These are phyloP conservation scores for Bauhinia variegata DNA, from an alignment of 306 rosid genomes.

Conservation along the genomic window DNA sequence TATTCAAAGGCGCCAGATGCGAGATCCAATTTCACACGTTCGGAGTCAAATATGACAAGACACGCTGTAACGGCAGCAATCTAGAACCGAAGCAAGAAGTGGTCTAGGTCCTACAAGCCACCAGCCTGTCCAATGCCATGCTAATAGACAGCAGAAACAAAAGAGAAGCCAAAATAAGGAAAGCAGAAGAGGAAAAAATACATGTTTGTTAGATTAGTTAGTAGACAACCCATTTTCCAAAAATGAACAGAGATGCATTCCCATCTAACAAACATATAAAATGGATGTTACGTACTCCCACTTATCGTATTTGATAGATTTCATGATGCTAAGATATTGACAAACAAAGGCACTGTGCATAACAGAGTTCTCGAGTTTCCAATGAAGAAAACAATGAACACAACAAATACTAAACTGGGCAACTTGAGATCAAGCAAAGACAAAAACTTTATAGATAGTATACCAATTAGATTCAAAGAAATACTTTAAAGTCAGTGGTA, in stretches of 20 bases:
- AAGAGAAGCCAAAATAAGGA: constrained; percentile 36
- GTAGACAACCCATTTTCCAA: neutral
- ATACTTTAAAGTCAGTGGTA: neutral
- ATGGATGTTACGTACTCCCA: neutral
- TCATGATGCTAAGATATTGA: constrained; percentile 4
- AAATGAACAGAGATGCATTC: constrained; percentile 14
- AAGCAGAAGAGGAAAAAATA: neutral
- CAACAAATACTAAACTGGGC: neutral
- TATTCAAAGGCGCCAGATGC: constrained; percentile 27
- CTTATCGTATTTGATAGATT: neutral
- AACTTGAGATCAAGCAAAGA: constrained; percentile 9
- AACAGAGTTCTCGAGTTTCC: neutral
- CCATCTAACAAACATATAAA: neutral
- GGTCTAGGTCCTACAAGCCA: constrained; percentile 37
- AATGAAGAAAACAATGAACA: neutral
- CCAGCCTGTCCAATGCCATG: constrained; percentile 43
- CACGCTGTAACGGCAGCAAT: constrained; percentile 23
- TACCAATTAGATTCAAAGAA: constrained; percentile 2
- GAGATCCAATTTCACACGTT: constrained; percentile 34
- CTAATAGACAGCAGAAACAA: constrained; percentile 45
- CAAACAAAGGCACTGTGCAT: neutral
- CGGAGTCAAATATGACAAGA: constrained; percentile 25
- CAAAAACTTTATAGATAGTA: neutral
- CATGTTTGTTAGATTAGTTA: constrained; percentile 43
- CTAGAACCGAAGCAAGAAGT: constrained; percentile 29